Conservation (phyloP, 1,284 basidiomycete genomes). For the Coniophora puteana region DNA sequence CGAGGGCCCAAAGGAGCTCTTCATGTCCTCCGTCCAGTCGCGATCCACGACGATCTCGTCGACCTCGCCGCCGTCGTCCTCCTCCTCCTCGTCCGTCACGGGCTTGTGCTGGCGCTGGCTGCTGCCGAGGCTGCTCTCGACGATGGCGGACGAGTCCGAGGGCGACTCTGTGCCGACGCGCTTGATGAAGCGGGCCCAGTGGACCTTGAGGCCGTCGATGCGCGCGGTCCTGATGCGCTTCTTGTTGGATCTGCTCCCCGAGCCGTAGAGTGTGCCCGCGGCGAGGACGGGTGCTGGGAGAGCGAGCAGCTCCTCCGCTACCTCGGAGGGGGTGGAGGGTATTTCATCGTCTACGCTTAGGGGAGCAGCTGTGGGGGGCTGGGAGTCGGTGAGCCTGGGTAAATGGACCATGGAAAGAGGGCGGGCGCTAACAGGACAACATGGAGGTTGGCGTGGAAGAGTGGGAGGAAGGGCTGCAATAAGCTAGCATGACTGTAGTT, state of each 20-base stretch:
- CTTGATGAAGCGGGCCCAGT: conserved; percentile 41
- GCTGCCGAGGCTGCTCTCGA: conserved; percentile 39
- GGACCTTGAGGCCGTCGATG: conserved; percentile 33
- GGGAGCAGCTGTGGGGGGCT: no score
- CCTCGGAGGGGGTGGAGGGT: conserved; percentile 4
- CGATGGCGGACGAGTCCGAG: conserved; percentile 37
- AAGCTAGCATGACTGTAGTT: no score
- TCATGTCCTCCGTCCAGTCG: conserved; percentile 56
- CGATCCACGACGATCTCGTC: conserved; percentile 74
- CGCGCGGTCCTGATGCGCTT: conserved; percentile 32
- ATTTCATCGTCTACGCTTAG: no score
- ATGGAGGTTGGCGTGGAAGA: no score
- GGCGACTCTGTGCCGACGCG: conserved; percentile 40
- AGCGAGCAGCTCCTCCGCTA: conserved; percentile 9
- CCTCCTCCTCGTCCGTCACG: conserved; percentile 24
- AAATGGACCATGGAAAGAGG: no score
- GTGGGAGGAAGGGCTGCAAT: no score
- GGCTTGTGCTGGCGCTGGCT: conserved; percentile 26
- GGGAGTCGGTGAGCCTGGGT: no score
- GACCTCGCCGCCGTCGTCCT: conserved; percentile 36
- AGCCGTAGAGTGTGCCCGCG: conserved; percentile 6
- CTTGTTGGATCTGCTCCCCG: conserved; percentile 14
- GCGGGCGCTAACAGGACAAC: no score
- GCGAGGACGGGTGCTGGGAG: conserved; percentile 22
- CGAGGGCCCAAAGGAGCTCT: conserved; percentile 45